Conservation (phyloP, 1,284 basidiomycete genomes). For the Rhodofomes roseus region DNA sequence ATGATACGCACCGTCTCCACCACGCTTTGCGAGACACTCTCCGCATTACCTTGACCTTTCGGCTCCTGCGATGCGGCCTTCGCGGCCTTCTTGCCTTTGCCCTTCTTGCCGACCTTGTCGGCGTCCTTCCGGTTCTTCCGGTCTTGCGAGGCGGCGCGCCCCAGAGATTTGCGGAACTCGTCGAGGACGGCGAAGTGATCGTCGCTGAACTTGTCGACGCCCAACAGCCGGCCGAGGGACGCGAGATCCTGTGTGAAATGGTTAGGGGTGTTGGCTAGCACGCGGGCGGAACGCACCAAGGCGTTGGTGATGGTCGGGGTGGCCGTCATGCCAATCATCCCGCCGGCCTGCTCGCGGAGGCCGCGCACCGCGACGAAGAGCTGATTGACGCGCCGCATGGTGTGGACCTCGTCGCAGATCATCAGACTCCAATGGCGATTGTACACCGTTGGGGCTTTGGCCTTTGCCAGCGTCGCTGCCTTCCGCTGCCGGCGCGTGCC, state of each 20-base stretch:
- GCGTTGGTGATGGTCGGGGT: not conserved
- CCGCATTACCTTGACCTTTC: no score
- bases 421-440: not conserved
- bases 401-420: not conserved
- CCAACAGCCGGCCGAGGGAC: not conserved
- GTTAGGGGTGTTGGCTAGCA: not conserved
- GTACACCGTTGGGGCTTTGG: not conserved
- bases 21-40: not conserved
- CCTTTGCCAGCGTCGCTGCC: no score
- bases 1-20: not conserved
- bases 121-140: no score
- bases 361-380: not conserved
- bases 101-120: no score
- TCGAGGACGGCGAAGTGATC: not conserved
- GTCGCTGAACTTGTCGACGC: not conserved
- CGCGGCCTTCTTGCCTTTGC: no score
- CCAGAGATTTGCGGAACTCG: no score
- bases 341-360: not conserved
- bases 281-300: not conserved
- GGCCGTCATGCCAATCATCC: not conserved
- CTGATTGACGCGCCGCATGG: not conserved
- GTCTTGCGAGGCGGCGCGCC: no score
- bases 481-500: no score
- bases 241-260: not conserved
- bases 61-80: no score